Evolutionary conservation across 2,329 filamentous ascomycete species (phyloP), one percentile per base, ranked within the genome.

Genomic region (Nothopassalora personata): DNA sequence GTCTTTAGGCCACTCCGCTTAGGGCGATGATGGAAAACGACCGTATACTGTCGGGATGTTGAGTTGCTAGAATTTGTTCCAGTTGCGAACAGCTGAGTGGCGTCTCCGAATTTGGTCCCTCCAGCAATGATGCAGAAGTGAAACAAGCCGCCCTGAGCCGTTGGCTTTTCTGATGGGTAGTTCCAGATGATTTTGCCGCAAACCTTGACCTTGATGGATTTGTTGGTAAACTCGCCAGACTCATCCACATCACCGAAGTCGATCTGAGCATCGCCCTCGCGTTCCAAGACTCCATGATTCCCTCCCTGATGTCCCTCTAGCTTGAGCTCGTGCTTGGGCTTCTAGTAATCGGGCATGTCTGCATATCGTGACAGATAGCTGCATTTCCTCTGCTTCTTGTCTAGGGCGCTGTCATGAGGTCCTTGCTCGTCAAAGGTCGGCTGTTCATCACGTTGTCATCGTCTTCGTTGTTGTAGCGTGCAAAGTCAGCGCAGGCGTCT

Each of bases 101-200:
- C 78, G 47, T 79, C 73, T 50, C 72, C 71, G 4, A 81, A 71
- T 50, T 71, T 68, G 55, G 77, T 79, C 53, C 79, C 76, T 65
- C 79, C 80, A 1, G 79, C 78, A 63, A 81, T 75, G 60, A 81
- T 72, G 23, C 76, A 79, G 65, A 81, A 81, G 33, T 81, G 79
- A 23, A 79, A 70, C 80, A 79, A 81, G 4, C 79, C 79, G 30
- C 76, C 74, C 55, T 78, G 72, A 50, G 71, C 75, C 72, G 81
- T 77, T 3, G 77, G 75, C 39, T 73, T 75, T 61, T 80, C 74
- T 57, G 74, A 79, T 8, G 78, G 77, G 62, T 81, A 80, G 67
- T 81, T 80, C 72, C 78, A 81, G 64, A 81, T 81, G 54, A 71
- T 75, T 48, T 73, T 75, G 10, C 80, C 79, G 54, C 77, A 81